Base-by-base conservation (phyloP, 208 protist species). In the Trypanosoma scelopori region DNA sequence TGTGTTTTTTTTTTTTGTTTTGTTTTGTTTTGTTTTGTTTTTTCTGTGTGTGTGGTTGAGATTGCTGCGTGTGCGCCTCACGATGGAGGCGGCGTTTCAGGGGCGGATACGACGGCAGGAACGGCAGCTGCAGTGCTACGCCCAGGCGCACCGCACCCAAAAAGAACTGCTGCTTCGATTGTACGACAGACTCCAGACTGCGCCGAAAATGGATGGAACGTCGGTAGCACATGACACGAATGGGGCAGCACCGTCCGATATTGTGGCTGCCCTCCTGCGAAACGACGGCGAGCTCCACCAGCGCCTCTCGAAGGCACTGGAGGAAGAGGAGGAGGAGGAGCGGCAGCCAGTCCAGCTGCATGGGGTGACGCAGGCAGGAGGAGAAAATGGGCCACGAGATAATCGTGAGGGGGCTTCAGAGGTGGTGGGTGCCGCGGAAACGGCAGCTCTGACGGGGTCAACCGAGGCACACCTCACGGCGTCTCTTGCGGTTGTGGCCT, bases 1-100 rank as follows among this genome's bases (percentile, higher is more conserved):
- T n/a, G n/a, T 61, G 9, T 69, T 39, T 30, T 23, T 27, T 63
- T 16, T 60, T 70, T 20, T 68, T 7, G 32, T 41, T 39, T 30
- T 16, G 13, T 42, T 49, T 61, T 42, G 30, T 61, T 37, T 61
- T 49, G 13, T 28, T 28, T 5, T 13, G 20, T 3, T 28, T 55
- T 48, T n/a, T n/a, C n/a, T n/a, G n/a, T n/a, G n/a, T n/a, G n/a
- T n/a, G n/a, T n/a, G n/a, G n/a, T n/a, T n/a, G n/a, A n/a, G n/a
- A 25, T 48, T 48, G 45, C 20, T 48, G 15, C 15, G n/a, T n/a
- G n/a, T n/a, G n/a, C n/a, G 15, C 6, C 6, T 11, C n/a, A 9
- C 13, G 16, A 65, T 65, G 58, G 46, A 41, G 7, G 27, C 27
- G 0, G 28, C 22, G 2, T 65, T 52, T 65, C 11, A 53, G 37